Percentiles rank a stretch among this genome's conserved stretches.
Conservation (phyloP, 805 yeast species). For the Crinitomyces ghanaensis region DNA sequence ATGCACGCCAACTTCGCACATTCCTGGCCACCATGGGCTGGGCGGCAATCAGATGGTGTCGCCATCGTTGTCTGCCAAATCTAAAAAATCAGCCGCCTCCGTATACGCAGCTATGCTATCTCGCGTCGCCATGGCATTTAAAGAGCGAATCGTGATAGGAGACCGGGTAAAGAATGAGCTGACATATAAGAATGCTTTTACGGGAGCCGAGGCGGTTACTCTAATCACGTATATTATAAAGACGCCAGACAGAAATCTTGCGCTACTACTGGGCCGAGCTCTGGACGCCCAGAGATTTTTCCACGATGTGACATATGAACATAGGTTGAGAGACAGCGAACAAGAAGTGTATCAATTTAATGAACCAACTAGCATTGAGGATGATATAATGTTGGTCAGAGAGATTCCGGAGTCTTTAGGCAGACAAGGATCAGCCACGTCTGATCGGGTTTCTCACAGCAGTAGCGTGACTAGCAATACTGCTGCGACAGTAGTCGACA, state of each 20-base stretch:
- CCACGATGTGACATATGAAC: conserved; percentile 93
- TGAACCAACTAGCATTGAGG: no score
- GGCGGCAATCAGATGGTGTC: neutral
- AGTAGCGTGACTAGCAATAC: conserved; percentile 5
- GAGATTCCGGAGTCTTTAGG: conserved; percentile 4
- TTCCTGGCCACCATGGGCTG: neutral
- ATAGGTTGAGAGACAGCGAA: conserved; percentile 76
- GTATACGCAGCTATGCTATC: conserved; percentile 88
- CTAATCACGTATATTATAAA: conserved; percentile 74
- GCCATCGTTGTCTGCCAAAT: no score
- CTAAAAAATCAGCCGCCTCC: no score
- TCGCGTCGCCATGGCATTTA: conserved; percentile 68
- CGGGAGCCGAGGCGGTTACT: conserved; percentile 91
- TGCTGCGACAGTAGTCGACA: conserved; percentile 9
- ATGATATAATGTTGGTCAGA: conserved; percentile 16
- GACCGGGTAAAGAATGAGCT: conserved; percentile 84
- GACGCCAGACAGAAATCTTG: conserved; percentile 85
- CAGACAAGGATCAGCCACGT: conserved; percentile 2
- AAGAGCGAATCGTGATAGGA: conserved; percentile 55
- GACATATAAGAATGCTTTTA: conserved; percentile 83
- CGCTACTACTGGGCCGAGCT: conserved; percentile 78
- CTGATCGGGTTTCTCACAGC: conserved; percentile 3
- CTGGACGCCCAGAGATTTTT: conserved; percentile 89
- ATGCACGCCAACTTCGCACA: no score
- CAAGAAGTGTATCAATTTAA: conserved; percentile 77